Conservation (phyloP, 257 asterid genomes). For the Asclepias syriaca region DNA sequence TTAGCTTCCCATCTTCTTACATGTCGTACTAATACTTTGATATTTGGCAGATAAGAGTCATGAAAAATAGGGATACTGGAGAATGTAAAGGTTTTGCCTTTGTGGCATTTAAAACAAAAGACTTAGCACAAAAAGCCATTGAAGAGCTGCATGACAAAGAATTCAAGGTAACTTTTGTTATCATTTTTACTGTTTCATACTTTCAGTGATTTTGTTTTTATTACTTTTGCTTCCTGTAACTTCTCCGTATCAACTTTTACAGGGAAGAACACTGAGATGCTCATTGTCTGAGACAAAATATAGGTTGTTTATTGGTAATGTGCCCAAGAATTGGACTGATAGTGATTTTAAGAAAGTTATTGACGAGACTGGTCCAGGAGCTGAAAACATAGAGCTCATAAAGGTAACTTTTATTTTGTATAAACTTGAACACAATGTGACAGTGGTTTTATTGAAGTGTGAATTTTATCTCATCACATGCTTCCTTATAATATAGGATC, state of each 20-base stretch:
- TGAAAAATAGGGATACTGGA: slow-evolving; percentile 92
- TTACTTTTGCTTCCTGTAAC: slow-evolving; percentile 10
- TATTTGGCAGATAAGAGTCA: slow-evolving; percentile 67
- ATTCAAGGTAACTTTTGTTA: slow-evolving; percentile 54
- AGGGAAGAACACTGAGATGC: slow-evolving; percentile 87
- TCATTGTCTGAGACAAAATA: slow-evolving; percentile 84
- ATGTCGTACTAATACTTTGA: background rate
- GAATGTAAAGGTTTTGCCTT: slow-evolving; percentile 97
- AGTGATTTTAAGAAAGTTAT: slow-evolving; percentile 65
- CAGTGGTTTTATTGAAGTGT: slow-evolving; percentile 4
- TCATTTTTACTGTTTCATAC: background rate
- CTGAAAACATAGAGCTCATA: slow-evolving; percentile 82
- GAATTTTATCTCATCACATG: background rate
- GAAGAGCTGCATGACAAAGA: slow-evolving; percentile 79
- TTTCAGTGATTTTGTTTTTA: slow-evolving; percentile 2
- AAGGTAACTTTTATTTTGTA: slow-evolving; percentile 43
- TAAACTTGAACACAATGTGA: slow-evolving; percentile 2
- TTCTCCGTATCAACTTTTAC: slow-evolving; percentile 30
- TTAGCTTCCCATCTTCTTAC: background rate
- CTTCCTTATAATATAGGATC: slow-evolving; percentile 57
- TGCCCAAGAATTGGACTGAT: slow-evolving; percentile 82
- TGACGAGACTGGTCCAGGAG: slow-evolving; percentile 85
- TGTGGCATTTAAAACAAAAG: slow-evolving; percentile 78
- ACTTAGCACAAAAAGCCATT: slow-evolving; percentile 81
- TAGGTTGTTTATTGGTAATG: slow-evolving; percentile 83